These are phyloP conservation scores for Calocybe indica DNA, from an alignment of 768 basidiomycete genomes.

Conservation along the genomic window DNA sequence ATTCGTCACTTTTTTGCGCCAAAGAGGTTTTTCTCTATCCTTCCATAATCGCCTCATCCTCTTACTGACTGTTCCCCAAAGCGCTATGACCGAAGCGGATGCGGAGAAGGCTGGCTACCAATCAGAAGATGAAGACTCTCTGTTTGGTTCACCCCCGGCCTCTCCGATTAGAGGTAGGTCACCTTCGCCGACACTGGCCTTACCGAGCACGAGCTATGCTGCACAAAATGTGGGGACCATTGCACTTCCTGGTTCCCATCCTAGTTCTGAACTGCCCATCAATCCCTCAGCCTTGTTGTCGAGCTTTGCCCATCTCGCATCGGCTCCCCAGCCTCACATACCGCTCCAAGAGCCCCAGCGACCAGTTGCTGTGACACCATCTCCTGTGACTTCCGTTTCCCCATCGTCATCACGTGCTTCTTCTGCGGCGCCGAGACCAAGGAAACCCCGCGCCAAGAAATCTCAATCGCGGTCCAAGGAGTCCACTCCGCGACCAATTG, in stretches of 20 bases:
- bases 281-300: conserved; percentile 69
- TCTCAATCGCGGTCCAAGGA: conserved; percentile 24
- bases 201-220: conserved; percentile 43
- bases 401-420: conserved; percentile 13
- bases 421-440: conserved; percentile 18
- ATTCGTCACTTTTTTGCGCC: too few species aligned
- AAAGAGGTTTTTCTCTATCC: too few species aligned
- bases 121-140: conserved; percentile 54
- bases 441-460: conserved; percentile 29
- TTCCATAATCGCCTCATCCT: too few species aligned
- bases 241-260: conserved; percentile 96
- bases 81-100: conserved; percentile 5
- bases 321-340: conserved; percentile 34
- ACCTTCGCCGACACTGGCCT: conserved; percentile 53
- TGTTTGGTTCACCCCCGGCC: conserved; percentile 79
- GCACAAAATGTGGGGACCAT: conserved; percentile 94
- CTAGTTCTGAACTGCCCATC: conserved; percentile 80
- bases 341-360: conserved; percentile 11
- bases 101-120: conserved; percentile 5
- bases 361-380: conserved; percentile 3
- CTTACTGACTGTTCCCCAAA: too few species aligned
- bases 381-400: conserved; percentile 6
- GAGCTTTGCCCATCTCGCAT: conserved; percentile 26
- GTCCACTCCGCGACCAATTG: conserved; percentile 38
- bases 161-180: conserved; percentile 72